These are phyloP conservation scores for Metarhizium brunneum DNA, from an alignment of 2,329 filamentous ascomycete species.

Conservation along the genomic window DNA sequence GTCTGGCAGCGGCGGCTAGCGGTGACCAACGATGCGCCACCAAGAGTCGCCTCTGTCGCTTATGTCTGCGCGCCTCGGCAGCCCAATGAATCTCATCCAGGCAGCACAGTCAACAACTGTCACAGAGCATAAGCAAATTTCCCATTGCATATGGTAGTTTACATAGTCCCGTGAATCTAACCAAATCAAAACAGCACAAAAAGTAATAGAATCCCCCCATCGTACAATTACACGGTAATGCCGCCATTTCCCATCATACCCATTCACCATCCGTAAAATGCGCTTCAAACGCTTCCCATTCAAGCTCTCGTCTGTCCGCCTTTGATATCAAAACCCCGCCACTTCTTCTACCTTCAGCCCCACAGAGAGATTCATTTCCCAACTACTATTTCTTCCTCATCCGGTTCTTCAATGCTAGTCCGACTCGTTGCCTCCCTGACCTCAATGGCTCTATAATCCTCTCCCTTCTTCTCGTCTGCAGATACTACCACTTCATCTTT, in stretches of 20 bases:
- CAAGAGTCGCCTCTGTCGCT: no score
- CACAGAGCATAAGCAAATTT: neutral
- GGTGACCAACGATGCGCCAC: no score
- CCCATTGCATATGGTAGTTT: constrained; percentile 6
- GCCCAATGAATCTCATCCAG: neutral
- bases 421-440: constrained; percentile 43
- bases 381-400: constrained; percentile 41
- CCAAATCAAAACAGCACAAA: neutral
- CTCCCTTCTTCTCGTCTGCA: constrained; percentile 4
- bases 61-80: neutral
- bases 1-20: no score
- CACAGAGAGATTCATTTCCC: constrained; percentile 5
- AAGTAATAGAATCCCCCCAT: neutral
- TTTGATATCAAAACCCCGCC: neutral
- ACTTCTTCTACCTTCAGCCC: constrained; percentile 4
- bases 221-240: neutral
- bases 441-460: constrained; percentile 36
- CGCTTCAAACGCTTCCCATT: neutral
- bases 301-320: neutral
- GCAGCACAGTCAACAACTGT: neutral
- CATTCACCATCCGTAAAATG: neutral
- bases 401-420: constrained; percentile 51
- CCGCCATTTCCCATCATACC: neutral
- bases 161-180: neutral
- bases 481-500: constrained; percentile 9